Conservation (phyloP, 306 rosid genomes). For the apple (Malus domestica) region DNA sequence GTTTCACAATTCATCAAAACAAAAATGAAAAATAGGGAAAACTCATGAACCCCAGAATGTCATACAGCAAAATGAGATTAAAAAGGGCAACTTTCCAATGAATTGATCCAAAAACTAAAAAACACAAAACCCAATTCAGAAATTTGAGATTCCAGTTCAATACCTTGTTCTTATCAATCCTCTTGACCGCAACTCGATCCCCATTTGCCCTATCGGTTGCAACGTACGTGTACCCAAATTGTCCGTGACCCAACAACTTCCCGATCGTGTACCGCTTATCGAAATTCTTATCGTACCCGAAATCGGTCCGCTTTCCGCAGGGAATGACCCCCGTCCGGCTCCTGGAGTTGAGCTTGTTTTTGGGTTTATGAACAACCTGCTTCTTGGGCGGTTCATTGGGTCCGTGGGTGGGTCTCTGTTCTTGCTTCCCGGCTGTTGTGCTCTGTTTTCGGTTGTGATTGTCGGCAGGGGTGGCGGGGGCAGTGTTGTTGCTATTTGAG, state of each 20-base stretch:
- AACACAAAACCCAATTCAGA: slow-evolving; percentile 1
- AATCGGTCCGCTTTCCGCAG: slow-evolving; percentile 92
- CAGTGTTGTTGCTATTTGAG: slow-evolving; percentile 29
- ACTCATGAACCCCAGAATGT: background rate
- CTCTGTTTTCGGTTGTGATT: slow-evolving; percentile 28
- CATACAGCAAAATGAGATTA: background rate
- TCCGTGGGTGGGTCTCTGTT: slow-evolving; percentile 4
- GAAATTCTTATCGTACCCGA: slow-evolving; percentile 78
- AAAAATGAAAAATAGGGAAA: background rate
- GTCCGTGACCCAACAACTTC: slow-evolving; percentile 91
- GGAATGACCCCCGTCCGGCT: slow-evolving; percentile 45
- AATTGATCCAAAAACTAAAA: background rate
- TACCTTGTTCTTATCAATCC: slow-evolving; percentile 87
- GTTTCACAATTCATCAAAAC: background rate
- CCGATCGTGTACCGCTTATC: slow-evolving; percentile 59
- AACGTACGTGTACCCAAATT: slow-evolving; percentile 91
- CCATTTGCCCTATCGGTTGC: slow-evolving; percentile 70
- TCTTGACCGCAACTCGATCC: slow-evolving; percentile 94
- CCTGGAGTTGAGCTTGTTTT: slow-evolving; percentile 23
- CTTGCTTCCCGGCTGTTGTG: background rate
- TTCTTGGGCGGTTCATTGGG: slow-evolving; percentile 30
- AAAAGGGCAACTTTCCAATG: slow-evolving; percentile 1
- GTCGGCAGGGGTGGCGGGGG: slow-evolving; percentile 3
- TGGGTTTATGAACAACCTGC: slow-evolving; percentile 9
- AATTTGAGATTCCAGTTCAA: background rate